Conservation (phyloP, 768 basidiomycete species). For the Nidularia pulvinata region DNA sequence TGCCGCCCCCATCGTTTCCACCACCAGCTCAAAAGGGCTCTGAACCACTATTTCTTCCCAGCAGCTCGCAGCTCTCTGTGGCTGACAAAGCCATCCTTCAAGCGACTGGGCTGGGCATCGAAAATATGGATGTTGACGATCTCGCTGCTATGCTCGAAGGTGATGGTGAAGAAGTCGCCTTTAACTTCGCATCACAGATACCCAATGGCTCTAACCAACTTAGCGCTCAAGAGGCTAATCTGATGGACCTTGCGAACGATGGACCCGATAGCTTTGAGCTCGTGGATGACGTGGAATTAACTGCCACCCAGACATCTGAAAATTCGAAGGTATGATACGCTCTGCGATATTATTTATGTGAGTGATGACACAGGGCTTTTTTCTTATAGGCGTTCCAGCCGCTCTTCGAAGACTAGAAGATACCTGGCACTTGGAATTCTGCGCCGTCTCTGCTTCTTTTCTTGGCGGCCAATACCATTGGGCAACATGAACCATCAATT, state of each 20-base stretch:
- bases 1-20: no score
- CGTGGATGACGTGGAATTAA: slow-evolving; percentile 31
- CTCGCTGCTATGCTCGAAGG: slow-evolving; percentile 59
- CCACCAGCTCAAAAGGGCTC: no score
- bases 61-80: slow-evolving; percentile 58
- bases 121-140: slow-evolving; percentile 64
- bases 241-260: slow-evolving; percentile 17
- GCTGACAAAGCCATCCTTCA: slow-evolving; percentile 51
- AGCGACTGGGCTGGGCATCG: slow-evolving; percentile 65
- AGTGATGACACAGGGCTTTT: slow-evolving; percentile 1
- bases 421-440: not conserved
- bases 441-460: no score
- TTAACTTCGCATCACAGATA: slow-evolving; percentile 27
- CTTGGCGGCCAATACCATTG: no score
- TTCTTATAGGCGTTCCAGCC: slow-evolving; percentile 40
- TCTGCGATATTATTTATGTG: not conserved
- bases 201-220: no score
- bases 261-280: slow-evolving; percentile 29
- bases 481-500: no score
- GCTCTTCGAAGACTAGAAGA: slow-evolving; percentile 48
- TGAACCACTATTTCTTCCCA: slow-evolving; percentile 44
- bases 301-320: slow-evolving; percentile 35
- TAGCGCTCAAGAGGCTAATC: slow-evolving; percentile 21
- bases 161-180: slow-evolving; percentile 56
- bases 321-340: slow-evolving; percentile 23